Percentiles rank a stretch among this genome's conserved stretches.
These are phyloP conservation scores for Cytospora mali DNA, from an alignment of 2,329 filamentous ascomycete species.

Conservation along the genomic window DNA sequence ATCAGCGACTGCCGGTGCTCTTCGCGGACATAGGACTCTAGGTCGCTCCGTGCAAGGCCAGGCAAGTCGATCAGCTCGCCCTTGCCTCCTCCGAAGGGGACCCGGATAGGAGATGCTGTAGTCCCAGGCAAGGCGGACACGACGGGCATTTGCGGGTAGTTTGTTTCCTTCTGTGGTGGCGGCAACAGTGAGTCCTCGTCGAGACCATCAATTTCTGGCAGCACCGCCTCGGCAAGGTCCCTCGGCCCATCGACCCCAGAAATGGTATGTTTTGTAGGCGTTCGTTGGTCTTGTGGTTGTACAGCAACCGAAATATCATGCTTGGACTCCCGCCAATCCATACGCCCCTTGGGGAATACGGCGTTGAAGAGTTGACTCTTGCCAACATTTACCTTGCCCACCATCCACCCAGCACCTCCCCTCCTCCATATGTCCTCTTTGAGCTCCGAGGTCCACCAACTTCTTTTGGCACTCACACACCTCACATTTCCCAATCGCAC, in stretches of 20 bases:
- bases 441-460: conserved; percentile 88
- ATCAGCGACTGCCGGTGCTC: conserved; percentile 69
- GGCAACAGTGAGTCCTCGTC: conserved; percentile 68
- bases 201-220: conserved; percentile 31
- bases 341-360: conserved; percentile 78
- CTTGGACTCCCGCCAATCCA: conserved; percentile 43
- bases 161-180: conserved; percentile 70
- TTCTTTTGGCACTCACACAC: conserved; percentile 81
- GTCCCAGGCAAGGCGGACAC: conserved; percentile 89
- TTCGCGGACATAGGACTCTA: conserved; percentile 71
- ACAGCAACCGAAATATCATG: conserved; percentile 42
- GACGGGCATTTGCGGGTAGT: conserved; percentile 82
- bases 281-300: conserved; percentile 33
- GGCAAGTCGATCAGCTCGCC: conserved; percentile 95
- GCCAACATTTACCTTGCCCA: conserved; percentile 97
- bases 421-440: conserved; percentile 84
- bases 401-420: conserved; percentile 89
- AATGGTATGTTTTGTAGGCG: conserved; percentile 18
- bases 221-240: conserved; percentile 10
- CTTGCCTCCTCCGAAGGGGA: conserved; percentile 82
- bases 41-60: conserved; percentile 73
- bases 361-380: conserved; percentile 90
- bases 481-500: conserved; percentile 86
- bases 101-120: conserved; percentile 90
- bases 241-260: conserved; percentile 32